Base-by-base conservation (phyloP, 192 early-diverging fungal genomes). In the Linnemannia elongata region DNA sequence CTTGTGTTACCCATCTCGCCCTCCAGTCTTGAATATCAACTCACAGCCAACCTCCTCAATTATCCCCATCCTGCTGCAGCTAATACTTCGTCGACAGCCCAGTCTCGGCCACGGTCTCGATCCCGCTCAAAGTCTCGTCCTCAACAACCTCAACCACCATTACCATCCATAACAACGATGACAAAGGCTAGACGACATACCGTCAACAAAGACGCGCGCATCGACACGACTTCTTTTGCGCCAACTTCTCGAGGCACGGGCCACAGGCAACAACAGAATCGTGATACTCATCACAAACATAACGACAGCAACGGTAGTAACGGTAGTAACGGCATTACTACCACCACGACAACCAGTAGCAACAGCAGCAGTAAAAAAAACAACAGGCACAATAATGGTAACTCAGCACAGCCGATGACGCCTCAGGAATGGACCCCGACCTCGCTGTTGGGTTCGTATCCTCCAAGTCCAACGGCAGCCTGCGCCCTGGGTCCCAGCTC, bases 11-110 rank as follows among this genome's bases (percentile, higher is more conserved):
- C 85, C 24, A 87, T 87, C 24, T 87, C 69, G 36, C 79, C 85
- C 38, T 87, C 85, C 15, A 87, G 85, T 72, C 76, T 87, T 22
- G 85, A 87, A 41, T 87, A 87, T 47, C 85, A 87, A 39, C 76
- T 87, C 36, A 81, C 85, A 17, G 85, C 85, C 38, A 81, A 27
- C 47, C 45, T 87, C 1, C 79, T 87, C 10, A 78, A 74, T 5
- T 81, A 74, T 33, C 30, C 30, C 1, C 79, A 45, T 70, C 30
- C n/a, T 39, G 70, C 36, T 47, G 5, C 74, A 44, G n/a, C 80
- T 30, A 10, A 74, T 35, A 54, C 74, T 44, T 22, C 75, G 15
- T 41, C 49, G 3, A 55, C 74, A 33, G 44, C 72, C 27, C 60
- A 66, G 30, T 42, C 45, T 15, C 42, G 27, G 38, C 69, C 75